A percentile compares a stretch with the other conserved stretches of the same genome.
phyloP scores from a whole-genome alignment of 352 stramenopile species.

The Phytophthora brassicae region DNA sequence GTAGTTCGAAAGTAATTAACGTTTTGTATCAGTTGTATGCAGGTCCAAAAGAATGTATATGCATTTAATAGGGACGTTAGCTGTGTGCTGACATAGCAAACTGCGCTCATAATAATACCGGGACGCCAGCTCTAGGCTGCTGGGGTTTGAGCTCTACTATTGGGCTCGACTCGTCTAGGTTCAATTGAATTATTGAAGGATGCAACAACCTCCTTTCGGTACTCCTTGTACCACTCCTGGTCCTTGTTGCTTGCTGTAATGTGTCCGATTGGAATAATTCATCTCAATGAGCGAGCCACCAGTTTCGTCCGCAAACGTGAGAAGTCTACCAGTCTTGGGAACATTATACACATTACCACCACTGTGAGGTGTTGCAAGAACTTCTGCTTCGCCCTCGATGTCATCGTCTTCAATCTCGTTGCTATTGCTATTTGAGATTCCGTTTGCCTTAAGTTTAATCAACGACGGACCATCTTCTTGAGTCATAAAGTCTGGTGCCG shows the following conservation, averaged over 20 bases:
- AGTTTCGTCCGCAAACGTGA: slow-evolving; percentile 71
- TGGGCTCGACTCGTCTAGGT: slow-evolving; percentile 3
- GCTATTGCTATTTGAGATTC: slow-evolving; percentile 4
- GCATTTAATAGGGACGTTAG: slow-evolving; percentile 13
- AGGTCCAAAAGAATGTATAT: no score
- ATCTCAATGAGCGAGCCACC: slow-evolving; percentile 60
- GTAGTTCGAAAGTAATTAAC: no score
- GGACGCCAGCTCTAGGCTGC: not conserved
- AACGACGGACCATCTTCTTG: slow-evolving; percentile 3
- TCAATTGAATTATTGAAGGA: slow-evolving; percentile 16
- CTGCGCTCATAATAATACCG: slow-evolving; percentile 20
- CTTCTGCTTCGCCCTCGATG: slow-evolving; percentile 16
- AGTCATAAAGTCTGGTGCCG: slow-evolving; percentile 18
- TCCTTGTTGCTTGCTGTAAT: slow-evolving; percentile 78
- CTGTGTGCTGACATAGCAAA: slow-evolving; percentile 6
- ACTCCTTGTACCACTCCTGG: slow-evolving; percentile 34
- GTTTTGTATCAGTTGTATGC: no score
- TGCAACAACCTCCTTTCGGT: slow-evolving; percentile 26
- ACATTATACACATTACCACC: slow-evolving; percentile 1
- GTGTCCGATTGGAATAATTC: slow-evolving; percentile 71
- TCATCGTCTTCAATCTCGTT: slow-evolving; percentile 23
- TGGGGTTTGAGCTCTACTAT: not conserved
- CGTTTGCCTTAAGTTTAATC: slow-evolving; percentile 28
- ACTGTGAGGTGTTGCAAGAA: slow-evolving; percentile 13
- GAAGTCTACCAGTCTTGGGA: slow-evolving; percentile 38